Conservation (phyloP, 2,329 filamentous ascomycete species). For the Colletotrichum eremochloae region DNA sequence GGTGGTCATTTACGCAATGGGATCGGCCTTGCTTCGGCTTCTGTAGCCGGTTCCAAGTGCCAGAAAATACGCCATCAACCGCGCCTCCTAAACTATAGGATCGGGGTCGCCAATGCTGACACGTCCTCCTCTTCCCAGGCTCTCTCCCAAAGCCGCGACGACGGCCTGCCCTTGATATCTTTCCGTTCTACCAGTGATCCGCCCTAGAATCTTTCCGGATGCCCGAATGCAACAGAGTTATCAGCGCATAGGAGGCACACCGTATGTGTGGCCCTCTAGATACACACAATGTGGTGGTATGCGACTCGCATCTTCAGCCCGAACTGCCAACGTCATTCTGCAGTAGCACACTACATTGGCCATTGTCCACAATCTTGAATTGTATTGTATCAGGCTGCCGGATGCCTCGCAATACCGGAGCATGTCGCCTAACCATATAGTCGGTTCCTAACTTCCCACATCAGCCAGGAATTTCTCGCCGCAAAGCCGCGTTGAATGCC, state of each 20-base stretch:
- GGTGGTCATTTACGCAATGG: neutral
- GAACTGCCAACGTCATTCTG: neutral
- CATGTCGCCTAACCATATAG: conserved; percentile 1
- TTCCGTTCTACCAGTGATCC: neutral
- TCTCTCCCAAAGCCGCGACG: neutral
- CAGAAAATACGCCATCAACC: conserved; percentile 13
- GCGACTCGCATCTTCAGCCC: neutral
- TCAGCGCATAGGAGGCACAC: neutral
- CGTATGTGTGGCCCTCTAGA: neutral
- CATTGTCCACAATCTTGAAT: neutral
- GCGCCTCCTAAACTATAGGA: conserved; percentile 2
- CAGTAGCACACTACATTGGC: neutral
- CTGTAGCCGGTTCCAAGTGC: conserved; percentile 24
- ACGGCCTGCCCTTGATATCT: neutral
- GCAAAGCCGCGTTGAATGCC: conserved; percentile 22
- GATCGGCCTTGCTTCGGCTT: neutral
- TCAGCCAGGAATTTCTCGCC: neutral
- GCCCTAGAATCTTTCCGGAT: conserved; percentile 7
- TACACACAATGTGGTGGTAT: neutral
- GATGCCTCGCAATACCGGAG: neutral
- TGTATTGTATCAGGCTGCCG: neutral
- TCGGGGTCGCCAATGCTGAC: conserved; percentile 21
- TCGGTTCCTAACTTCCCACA: neutral
- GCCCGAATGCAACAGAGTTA: conserved; percentile 2
- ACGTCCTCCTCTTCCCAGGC: neutral